Evolutionary conservation across 257 asterid genomes (phyloP).

Genomic region (Mitragyna speciosa): DNA sequence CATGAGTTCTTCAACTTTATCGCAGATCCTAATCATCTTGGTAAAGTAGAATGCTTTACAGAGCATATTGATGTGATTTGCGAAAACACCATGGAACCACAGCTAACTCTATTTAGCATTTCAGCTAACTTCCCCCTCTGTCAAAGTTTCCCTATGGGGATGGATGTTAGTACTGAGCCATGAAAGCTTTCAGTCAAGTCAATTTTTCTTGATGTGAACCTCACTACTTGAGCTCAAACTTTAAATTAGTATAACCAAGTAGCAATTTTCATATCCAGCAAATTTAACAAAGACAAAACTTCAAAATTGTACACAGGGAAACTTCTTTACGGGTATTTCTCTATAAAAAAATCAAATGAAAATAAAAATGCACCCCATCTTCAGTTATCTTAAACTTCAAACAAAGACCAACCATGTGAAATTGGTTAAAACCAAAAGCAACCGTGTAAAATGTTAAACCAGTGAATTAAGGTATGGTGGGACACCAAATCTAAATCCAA

Average conservation of each 20-base stretch:
- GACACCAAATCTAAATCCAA: background rate
- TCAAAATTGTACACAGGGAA: background rate
- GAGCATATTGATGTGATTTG: constrained; percentile 12
- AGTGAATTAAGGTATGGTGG: background rate
- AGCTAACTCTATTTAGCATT: constrained; percentile 3
- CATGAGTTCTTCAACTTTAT: background rate
- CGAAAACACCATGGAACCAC: constrained; percentile 3
- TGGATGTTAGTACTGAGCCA: background rate
- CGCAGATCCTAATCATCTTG: background rate
- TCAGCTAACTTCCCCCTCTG: constrained; percentile 19
- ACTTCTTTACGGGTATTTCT: background rate
- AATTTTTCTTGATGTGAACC: constrained; percentile 20
- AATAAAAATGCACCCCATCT: background rate
- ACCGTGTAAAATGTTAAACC: too few relatives aligned
- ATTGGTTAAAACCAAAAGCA: background rate
- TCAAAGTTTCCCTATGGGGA: constrained; percentile 9
- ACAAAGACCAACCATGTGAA: too few relatives aligned
- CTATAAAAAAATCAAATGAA: background rate
- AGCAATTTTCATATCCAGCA: too few relatives aligned
- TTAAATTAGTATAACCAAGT: too few relatives aligned
- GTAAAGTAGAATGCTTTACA: background rate
- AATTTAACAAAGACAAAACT: background rate
- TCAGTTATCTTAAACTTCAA: too few relatives aligned
- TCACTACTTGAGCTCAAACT: background rate
- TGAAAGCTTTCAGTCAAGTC: constrained; percentile 9